phyloP scores from a whole-genome alignment of 202 grass and related monocot species.

The Eragrostis tef region DNA sequence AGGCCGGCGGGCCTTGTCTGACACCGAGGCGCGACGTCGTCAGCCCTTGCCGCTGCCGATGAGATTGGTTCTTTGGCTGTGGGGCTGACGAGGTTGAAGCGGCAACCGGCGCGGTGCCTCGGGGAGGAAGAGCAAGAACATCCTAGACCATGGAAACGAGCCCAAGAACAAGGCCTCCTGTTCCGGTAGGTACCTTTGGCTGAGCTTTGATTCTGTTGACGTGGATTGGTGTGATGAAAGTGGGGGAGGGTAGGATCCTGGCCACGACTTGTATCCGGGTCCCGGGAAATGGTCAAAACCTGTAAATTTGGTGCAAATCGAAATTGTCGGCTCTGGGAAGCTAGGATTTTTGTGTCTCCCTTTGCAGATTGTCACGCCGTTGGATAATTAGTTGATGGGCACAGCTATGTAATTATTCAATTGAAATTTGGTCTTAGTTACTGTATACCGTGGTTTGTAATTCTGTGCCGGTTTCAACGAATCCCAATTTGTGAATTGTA shows the following conservation, averaged over 20 bases:
- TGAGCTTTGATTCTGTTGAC: neutral
- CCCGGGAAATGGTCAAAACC: neutral
- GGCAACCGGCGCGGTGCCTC: conserved; percentile 52
- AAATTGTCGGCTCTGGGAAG: neutral
- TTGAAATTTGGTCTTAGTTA: conserved; percentile 5
- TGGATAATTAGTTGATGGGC: neutral
- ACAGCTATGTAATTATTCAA: neutral
- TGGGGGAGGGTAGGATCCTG: conserved; percentile 38
- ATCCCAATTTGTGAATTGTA: conserved; percentile 6
- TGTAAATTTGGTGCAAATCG: conserved; percentile 33
- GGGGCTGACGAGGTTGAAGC: conserved; percentile 23
- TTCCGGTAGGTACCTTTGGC: conserved; percentile 35
- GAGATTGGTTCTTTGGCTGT: conserved; percentile 40
- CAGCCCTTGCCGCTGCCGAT: conserved; percentile 8
- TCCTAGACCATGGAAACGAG: conserved; percentile 42
- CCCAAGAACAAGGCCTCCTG: conserved; percentile 43
- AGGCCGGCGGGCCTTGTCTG: conserved; percentile 47
- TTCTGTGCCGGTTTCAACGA: neutral
- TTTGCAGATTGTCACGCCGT: neutral
- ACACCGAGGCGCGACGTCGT: conserved; percentile 30
- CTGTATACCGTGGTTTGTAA: conserved; percentile 2
- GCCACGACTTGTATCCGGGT: neutral
- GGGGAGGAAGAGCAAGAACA: conserved; percentile 58
- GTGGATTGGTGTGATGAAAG: neutral
- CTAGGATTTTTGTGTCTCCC: neutral